A percentile compares a stretch with the other conserved stretches of the same genome.
phyloP scores from a whole-genome alignment of 805 yeast genomes.

The Candida michaelii region DNA sequence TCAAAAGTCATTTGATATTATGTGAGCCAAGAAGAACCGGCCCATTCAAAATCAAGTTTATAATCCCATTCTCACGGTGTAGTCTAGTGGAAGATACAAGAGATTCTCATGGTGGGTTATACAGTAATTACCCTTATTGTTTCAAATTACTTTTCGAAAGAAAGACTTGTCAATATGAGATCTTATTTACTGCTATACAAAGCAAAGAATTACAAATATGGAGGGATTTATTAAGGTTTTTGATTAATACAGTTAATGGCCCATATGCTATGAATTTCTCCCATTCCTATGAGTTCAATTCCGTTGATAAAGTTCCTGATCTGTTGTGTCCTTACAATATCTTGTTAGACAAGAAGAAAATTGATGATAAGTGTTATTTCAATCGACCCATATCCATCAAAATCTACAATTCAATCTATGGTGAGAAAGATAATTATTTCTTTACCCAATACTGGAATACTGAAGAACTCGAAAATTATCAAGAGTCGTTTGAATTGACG shows the following conservation, averaged over 20 bases:
- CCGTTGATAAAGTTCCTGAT: slow-evolving; percentile 17
- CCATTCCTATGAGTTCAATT: slow-evolving; percentile 1
- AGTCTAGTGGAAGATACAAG: slow-evolving; percentile 21
- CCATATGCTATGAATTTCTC: slow-evolving; percentile 22
- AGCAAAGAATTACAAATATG: slow-evolving; percentile 40
- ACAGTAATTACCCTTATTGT: slow-evolving; percentile 26
- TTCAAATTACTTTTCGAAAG: slow-evolving; percentile 51
- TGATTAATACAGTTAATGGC: slow-evolving; percentile 28
- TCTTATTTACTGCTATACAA: slow-evolving; percentile 25
- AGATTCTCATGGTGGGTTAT: slow-evolving; percentile 29
- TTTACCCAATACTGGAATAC: slow-evolving; percentile 6
- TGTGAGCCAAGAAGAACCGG: slow-evolving; percentile 19
- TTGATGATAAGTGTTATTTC: slow-evolving; percentile 11
- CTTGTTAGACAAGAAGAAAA: slow-evolving; percentile 5
- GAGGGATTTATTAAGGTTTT: slow-evolving; percentile 28
- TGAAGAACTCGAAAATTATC: slow-evolving; percentile 1
- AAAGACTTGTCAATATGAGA: slow-evolving; percentile 42
- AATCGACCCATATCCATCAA: slow-evolving; percentile 8
- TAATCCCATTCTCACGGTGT: slow-evolving; percentile 47
- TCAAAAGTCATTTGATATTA: slow-evolving; percentile 51
- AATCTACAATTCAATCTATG: slow-evolving; percentile 8
- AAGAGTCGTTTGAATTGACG: slow-evolving; percentile 7
- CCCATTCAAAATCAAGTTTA: slow-evolving; percentile 37
- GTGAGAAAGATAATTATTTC: neutral
- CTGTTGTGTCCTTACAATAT: slow-evolving; percentile 21